These are phyloP conservation scores for Exophiala sp. DNA, from an alignment of 2,329 filamentous ascomycete species.

Conservation along the genomic window DNA sequence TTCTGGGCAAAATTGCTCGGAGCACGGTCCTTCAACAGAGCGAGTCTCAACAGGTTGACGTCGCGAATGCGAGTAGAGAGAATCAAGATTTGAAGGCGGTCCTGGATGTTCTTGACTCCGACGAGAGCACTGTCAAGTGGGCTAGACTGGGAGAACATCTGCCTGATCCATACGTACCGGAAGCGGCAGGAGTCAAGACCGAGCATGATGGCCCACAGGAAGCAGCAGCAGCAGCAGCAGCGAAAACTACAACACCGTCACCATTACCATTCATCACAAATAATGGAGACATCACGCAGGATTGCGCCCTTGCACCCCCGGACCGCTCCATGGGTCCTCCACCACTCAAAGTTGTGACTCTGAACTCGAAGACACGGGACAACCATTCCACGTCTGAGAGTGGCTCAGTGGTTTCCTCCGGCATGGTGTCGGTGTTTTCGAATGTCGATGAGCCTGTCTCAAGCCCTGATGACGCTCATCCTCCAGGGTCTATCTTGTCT, in stretches of 20 bases:
- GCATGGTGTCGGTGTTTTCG: not conserved
- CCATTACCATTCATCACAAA: not conserved
- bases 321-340: not conserved
- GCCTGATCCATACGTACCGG: conserved; percentile 15
- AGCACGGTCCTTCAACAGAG: conserved; percentile 10
- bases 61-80: not conserved
- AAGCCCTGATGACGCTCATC: conserved; percentile 6
- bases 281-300: not conserved
- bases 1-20: conserved; percentile 65
- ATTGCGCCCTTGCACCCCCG: not conserved
- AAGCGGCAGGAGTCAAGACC: not conserved
- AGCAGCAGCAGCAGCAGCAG: not conserved
- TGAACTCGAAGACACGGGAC: not conserved
- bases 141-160: conserved; percentile 9
- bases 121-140: not conserved
- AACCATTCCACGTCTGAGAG: conserved; percentile 1
- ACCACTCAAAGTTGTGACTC: not conserved
- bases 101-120: not conserved
- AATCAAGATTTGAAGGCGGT: not conserved
- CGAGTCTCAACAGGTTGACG: not conserved
- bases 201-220: not conserved
- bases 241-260: not conserved
- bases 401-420: conserved; percentile 4
- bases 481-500: not conserved
- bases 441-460: not conserved